A percentile compares a stretch with the other conserved stretches of the same genome.
Conservation (phyloP, 768 basidiomycete species). For the Mycena galericulata region DNA sequence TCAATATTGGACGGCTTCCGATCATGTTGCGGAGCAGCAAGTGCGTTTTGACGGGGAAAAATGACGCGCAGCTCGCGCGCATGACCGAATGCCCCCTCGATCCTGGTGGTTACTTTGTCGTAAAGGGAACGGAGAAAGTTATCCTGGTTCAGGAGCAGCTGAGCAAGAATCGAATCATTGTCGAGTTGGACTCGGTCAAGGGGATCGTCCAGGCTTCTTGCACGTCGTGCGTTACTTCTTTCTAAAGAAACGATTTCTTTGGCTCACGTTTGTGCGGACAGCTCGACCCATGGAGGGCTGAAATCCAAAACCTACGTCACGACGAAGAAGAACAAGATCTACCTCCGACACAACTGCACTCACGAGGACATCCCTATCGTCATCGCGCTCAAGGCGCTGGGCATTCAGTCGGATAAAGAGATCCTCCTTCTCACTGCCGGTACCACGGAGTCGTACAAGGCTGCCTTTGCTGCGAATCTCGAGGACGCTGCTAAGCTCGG, state of each 20-base stretch:
- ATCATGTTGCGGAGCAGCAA: constrained; percentile 98
- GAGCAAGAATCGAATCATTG: constrained; percentile 99
- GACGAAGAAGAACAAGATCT: constrained; percentile 95
- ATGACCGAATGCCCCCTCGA: constrained; percentile 98
- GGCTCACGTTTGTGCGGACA: constrained; percentile 42
- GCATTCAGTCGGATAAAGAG: constrained; percentile 97
- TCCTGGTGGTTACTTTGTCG: constrained; percentile 99
- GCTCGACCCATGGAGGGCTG: constrained; percentile 83
- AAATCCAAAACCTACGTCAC: constrained; percentile 99
- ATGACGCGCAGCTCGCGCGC: constrained; percentile 85
- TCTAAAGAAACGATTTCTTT: constrained; percentile 8
- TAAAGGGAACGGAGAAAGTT: constrained; percentile 98
- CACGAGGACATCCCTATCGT: constrained; percentile 96
- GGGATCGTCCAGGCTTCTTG: constrained; percentile 94
- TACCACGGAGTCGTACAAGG: constrained; percentile 89
- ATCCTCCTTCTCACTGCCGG: constrained; percentile 95
- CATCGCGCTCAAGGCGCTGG: constrained; percentile 95
- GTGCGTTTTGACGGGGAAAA: constrained; percentile 87
- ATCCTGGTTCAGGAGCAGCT: constrained; percentile 99
- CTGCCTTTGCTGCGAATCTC: constrained; percentile 90
- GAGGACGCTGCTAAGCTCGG: constrained; percentile 95
- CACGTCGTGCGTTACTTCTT: constrained; percentile 79
- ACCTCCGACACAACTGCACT: constrained; percentile 98
- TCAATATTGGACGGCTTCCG: constrained; percentile 91
- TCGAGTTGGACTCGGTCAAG: constrained; percentile 92